Evolutionary conservation across 805 yeast species (phyloP), one percentile per base, ranked within the genome.

Genomic region (Metschnikowia rubicola): DNA sequence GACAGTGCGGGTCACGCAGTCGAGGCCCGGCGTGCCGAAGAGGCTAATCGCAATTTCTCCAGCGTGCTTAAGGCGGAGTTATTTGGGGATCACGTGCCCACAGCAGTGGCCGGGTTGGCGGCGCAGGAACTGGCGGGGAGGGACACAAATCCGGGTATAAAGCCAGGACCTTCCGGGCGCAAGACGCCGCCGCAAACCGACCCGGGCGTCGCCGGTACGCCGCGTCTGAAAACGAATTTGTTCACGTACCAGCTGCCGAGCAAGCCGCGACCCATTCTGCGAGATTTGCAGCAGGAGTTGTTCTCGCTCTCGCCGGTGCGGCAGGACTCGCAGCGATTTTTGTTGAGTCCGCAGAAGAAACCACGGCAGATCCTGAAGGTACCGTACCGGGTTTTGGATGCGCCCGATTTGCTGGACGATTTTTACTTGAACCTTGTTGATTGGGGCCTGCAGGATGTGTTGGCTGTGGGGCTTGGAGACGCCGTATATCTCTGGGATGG

Each of bases 371-470:
- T 94, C 17, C 75, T 94, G 3, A 88, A 86, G 60, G 88, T 90
- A 1, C 98, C 99, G 0, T 90, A 86, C 60, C 76, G 96, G 46
- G 97, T 92, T 5, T 75, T 92, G 37, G 99, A 92, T 68, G 99
- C 99, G 0, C 99, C 98, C 0, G 96, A 89, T 40, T 71, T 94
- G 19, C 89, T 89, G 6, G 98, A 94, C 63, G 98, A 92, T 63
- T 92, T 91, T 61, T 92, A 92, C 63, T 75, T 90, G 42, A 94
- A 94, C 58, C 73, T 94, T 47, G 86, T 94, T 1, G 98, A 94
- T 63, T 92, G 99, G 99, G 96, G 97, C 0, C 79, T 88, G 26
- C 88, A 84, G 48, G 96, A 92, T 64, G 70, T 87, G 31, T 69
- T 94, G 35, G 96, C 92, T 2, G 98, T 94, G 7, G 98, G 97